These are phyloP conservation scores for Penicillium rolfsii DNA, from an alignment of 2,329 filamentous ascomycete species.

Conservation along the genomic window DNA sequence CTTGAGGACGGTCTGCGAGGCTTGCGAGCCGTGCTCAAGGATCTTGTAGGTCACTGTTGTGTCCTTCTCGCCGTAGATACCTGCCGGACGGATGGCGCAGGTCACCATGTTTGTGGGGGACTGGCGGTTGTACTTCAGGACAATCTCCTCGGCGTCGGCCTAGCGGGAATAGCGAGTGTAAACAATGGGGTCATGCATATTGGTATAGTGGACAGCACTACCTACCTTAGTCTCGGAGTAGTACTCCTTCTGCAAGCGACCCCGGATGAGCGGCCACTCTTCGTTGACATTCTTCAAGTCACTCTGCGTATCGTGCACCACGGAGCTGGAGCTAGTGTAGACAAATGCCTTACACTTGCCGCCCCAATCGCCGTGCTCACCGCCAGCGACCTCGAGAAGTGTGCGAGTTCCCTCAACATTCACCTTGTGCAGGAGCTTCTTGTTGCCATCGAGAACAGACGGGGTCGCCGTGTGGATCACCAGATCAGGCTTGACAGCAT, in stretches of 20 bases:
- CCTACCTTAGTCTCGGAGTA: constrained; percentile 88
- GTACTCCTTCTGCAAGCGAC: constrained; percentile 72
- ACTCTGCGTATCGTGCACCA: constrained; percentile 77
- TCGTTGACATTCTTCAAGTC: constrained; percentile 87
- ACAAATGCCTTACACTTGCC: constrained; percentile 71
- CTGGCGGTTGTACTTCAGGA: constrained; percentile 73
- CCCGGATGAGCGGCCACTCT: constrained; percentile 74
- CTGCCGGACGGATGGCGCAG: constrained; percentile 79
- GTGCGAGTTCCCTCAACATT: constrained; percentile 85
- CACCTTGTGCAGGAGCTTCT: constrained; percentile 73
- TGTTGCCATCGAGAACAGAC: constrained; percentile 53
- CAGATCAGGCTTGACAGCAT: constrained; percentile 71
- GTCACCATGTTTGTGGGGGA: constrained; percentile 67
- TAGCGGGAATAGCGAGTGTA: constrained; percentile 29
- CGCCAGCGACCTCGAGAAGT: constrained; percentile 69
- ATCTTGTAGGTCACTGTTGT: constrained; percentile 73
- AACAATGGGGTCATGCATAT: neutral
- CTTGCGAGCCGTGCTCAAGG: constrained; percentile 68
- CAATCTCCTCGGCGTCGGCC: constrained; percentile 80
- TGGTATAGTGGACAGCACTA: neutral
- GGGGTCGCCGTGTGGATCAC: constrained; percentile 91
- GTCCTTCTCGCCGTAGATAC: constrained; percentile 91
- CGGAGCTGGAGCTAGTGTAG: constrained; percentile 87
- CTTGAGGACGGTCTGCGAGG: constrained; percentile 63
- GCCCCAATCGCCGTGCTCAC: constrained; percentile 66